Base-by-base conservation (phyloP, 352 stramenopile species). In the Thalassiosira mediterranea region DNA sequence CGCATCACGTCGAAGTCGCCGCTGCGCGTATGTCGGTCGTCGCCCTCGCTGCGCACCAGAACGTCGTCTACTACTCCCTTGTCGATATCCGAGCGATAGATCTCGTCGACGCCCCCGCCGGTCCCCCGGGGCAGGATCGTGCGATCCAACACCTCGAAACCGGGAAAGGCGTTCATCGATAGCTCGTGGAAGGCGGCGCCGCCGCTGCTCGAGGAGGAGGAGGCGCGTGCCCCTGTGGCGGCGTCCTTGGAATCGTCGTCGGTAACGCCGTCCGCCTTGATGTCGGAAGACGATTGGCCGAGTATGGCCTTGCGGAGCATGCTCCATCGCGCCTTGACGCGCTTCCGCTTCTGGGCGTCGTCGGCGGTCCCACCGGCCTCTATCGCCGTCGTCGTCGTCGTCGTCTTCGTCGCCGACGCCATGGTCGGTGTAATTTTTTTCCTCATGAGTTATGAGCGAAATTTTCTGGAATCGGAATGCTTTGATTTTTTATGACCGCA, bases 271-370 rank as follows among this genome's bases (percentile, higher is more conserved):
- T n/a, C 26, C 54, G 7, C 25, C 34, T 32, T 44, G 26, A 15
- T 37, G 62, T 19, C 51, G 3, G 31, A 32, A 8, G 60, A 44
- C 1, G 44, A 40, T 15, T 32, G 29, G 19, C 63, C 56, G 7
- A 88, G 44, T 10, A 90, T 58, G 15, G 84, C 81, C 32, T 73
- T 63, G 0, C 78, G 71, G 7, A 90, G 51, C 8, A 90, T 88
- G 0, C 34, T 37, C 84, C 84, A 90, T 59, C 84, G 68, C 42
- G 76, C 78, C 52, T 84, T 87, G 0, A 76, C 73, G 31, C 73
- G 49, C 10, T 74, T 21, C 37, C 49, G 44, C 54, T 44, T 64
- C 31, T 46, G 2, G 8, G 10, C 42, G 42, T 51, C 42, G 10
- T 51, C 42, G 8, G 10, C 42, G 4, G 10, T n/a, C 42, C 4